Conservation (phyloP, 2,329 filamentous ascomycete species). For the Metarhizium robertsii region DNA sequence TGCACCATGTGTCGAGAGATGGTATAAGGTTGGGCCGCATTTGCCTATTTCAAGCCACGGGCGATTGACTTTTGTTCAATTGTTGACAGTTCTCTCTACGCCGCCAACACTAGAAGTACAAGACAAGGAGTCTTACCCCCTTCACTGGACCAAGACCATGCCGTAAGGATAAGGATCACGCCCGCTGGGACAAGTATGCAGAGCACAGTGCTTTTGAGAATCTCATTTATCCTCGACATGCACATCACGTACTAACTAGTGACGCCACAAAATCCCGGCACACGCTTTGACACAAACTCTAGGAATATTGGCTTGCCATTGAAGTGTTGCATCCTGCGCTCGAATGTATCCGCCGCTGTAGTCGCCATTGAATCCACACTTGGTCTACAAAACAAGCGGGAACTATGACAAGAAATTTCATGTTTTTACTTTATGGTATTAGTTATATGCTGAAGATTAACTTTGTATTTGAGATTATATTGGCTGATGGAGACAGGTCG, state of each 20-base stretch:
- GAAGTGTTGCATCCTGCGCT: conserved; percentile 36
- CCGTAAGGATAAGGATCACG: conserved; percentile 11
- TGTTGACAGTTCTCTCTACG: too few relatives aligned
- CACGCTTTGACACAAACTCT: conserved; percentile 8
- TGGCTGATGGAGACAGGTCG: conserved; percentile 41
- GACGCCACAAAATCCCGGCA: too few relatives aligned
- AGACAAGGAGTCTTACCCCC: too few relatives aligned
- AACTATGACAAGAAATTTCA: neutral
- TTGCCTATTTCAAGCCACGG: too few relatives aligned
- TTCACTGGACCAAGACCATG: too few relatives aligned
- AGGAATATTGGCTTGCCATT: conserved; percentile 31
- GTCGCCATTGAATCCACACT: conserved; percentile 43
- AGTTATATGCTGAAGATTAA: conserved; percentile 37
- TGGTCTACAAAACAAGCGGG: conserved; percentile 26
- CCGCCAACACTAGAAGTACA: too few relatives aligned
- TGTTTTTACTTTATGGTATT: neutral
- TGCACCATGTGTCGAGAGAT: too few relatives aligned
- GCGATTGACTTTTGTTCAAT: too few relatives aligned
- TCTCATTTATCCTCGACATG: too few relatives aligned
- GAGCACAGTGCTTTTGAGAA: too few relatives aligned
- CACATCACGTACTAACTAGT: too few relatives aligned
- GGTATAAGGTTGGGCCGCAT: too few relatives aligned
- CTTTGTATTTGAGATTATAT: conserved; percentile 46
- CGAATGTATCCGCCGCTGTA: conserved; percentile 46
- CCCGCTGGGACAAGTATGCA: conserved; percentile 1